Evolutionary conservation across 2,329 filamentous ascomycete species (phyloP).

Genomic region (Arthrobotrys iridis): DNA sequence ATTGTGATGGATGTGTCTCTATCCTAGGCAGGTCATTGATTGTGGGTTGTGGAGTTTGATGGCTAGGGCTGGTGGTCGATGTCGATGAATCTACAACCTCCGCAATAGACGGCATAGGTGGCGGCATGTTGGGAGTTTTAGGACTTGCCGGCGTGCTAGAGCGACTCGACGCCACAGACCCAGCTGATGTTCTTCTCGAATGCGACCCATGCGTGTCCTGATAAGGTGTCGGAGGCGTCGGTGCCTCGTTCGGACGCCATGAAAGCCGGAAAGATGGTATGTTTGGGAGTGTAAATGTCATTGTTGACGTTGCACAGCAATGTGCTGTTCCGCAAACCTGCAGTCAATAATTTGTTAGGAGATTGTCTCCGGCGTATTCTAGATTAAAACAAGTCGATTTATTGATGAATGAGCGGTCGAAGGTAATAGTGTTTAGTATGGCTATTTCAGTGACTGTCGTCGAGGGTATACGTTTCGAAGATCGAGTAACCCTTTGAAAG

Average conservation of each 20-base stretch:
- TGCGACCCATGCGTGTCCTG: conserved; percentile 8
- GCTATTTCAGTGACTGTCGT: too few relatives aligned
- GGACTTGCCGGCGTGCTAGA: conserved; percentile 22
- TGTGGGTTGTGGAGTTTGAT: background rate
- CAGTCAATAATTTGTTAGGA: background rate
- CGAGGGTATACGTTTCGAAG: background rate
- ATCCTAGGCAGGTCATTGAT: conserved; percentile 1
- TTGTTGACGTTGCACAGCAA: background rate
- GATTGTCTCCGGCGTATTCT: background rate
- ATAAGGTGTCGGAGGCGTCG: conserved; percentile 17
- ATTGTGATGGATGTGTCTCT: background rate
- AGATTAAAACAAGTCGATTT: background rate
- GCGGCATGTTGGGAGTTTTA: conserved; percentile 39
- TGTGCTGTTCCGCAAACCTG: background rate
- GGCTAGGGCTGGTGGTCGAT: background rate
- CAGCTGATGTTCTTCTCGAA: conserved; percentile 29
- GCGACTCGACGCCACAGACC: conserved; percentile 1
- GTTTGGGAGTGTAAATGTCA: conserved; percentile 38
- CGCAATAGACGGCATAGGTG: conserved; percentile 41
- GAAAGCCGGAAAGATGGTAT: conserved; percentile 45
- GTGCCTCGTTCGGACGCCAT: conserved; percentile 25
- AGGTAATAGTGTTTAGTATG: conserved; percentile 13
- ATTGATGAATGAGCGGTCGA: background rate
- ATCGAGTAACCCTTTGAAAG: conserved; percentile 27
- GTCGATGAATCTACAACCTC: conserved; percentile 21